Evolutionary conservation across 805 yeast genomes (phyloP).

Genomic region (Cyberlindnera japonica): DNA sequence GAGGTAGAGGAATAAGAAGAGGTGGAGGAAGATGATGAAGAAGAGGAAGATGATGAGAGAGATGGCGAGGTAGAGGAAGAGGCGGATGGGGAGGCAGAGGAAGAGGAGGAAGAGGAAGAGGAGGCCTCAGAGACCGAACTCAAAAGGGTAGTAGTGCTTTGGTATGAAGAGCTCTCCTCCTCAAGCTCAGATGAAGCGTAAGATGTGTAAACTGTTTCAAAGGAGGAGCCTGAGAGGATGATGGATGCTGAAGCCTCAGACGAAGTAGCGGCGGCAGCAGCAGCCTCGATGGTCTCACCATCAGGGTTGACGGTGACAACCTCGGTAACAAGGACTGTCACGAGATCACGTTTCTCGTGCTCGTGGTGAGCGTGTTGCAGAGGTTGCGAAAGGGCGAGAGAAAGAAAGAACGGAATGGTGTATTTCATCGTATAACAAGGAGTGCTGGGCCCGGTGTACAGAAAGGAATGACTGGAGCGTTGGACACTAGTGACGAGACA

Average conservation of each 20-base stretch:
- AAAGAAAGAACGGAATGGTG: constrained; percentile 8
- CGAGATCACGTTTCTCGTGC: constrained; percentile 40
- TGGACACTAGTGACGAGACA: background rate
- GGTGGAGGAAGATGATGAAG: constrained; percentile 15
- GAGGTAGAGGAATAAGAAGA: constrained; percentile 17
- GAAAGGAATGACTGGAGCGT: constrained; percentile 4
- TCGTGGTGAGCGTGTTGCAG: constrained; percentile 46
- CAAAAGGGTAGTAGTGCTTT: too few species aligned
- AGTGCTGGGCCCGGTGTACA: background rate
- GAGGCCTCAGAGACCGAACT: constrained; percentile 1
- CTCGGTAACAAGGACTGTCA: constrained; percentile 35
- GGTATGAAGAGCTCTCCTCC: too few species aligned
- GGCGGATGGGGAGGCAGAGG: constrained; percentile 4
- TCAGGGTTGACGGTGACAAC: constrained; percentile 21
- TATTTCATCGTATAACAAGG: constrained; percentile 11
- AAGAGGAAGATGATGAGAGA: constrained; percentile 15
- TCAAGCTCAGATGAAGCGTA: constrained; percentile 11
- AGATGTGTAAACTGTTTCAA: constrained; percentile 2
- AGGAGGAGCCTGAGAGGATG: constrained; percentile 1
- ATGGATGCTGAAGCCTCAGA: too few species aligned
- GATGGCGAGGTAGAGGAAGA: constrained; percentile 4
- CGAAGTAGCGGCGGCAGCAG: constrained; percentile 14
- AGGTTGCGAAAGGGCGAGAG: constrained; percentile 17
- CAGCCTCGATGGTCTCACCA: too few species aligned
- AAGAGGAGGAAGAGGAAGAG: constrained; percentile 1